phyloP scores from a whole-genome alignment of 2,329 filamentous ascomycete genomes.

The Fusarium fujikuroi region DNA sequence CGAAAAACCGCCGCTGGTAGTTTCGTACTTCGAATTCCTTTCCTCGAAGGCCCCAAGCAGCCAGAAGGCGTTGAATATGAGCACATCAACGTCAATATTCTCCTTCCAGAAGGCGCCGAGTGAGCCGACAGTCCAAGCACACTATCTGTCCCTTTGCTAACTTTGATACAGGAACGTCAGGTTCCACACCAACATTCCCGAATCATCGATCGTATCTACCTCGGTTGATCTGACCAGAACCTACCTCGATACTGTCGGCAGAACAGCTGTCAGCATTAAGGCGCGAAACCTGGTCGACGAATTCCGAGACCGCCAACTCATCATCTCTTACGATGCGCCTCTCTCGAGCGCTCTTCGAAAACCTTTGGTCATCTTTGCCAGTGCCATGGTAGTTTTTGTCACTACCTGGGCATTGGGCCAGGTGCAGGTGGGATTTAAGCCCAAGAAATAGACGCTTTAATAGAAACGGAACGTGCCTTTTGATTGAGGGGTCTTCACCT shows the following conservation, averaged over 20 bases:
- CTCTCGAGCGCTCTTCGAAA: constrained; percentile 81
- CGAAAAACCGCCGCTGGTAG: constrained; percentile 72
- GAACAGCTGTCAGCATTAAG: constrained; percentile 82
- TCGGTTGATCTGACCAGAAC: constrained; percentile 77
- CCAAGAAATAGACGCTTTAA: constrained; percentile 51
- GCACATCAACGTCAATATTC: constrained; percentile 79
- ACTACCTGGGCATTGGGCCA: constrained; percentile 79
- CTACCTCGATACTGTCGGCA: constrained; percentile 92
- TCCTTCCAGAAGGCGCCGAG: constrained; percentile 91
- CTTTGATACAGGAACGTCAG: constrained; percentile 76
- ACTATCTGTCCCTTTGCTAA: constrained; percentile 37
- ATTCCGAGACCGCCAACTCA: constrained; percentile 81
- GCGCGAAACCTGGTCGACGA: constrained; percentile 92
- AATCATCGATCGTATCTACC: constrained; percentile 67
- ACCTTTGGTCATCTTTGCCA: constrained; percentile 82
- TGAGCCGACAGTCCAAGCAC: constrained; percentile 58
- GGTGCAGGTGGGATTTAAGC: constrained; percentile 81
- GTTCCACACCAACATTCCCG: constrained; percentile 78
- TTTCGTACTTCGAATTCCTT: constrained; percentile 90
- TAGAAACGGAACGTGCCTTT: constrained; percentile 22
- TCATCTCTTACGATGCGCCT: constrained; percentile 90
- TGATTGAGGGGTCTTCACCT: constrained; percentile 9
- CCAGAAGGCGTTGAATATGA: constrained; percentile 88
- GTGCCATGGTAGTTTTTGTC: constrained; percentile 78
- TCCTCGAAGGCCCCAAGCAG: constrained; percentile 91